These are phyloP conservation scores for Cokeromyces recurvatus DNA, from an alignment of 371 early-diverging fungal genomes.

Conservation along the genomic window DNA sequence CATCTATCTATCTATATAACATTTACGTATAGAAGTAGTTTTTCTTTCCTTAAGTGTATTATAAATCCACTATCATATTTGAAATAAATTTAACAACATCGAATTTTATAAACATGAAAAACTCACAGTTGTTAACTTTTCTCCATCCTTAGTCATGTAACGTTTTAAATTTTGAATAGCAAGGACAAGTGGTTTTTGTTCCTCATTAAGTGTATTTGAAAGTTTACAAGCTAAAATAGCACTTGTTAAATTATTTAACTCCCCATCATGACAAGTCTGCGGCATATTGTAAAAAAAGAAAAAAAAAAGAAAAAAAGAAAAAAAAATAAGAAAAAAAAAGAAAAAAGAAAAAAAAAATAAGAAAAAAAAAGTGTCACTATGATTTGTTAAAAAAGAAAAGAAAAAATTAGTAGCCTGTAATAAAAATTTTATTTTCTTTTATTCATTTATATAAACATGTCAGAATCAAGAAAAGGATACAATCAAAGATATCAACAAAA, in stretches of 20 bases:
- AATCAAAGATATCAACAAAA: no score
- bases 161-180: conserved; percentile 20
- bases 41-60: conserved; percentile 11
- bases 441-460: no score
- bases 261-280: background rate
- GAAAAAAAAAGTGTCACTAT: background rate
- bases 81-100: no score
- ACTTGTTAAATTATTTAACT: conserved; percentile 4
- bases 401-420: background rate
- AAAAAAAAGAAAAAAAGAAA: no score
- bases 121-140: conserved; percentile 15
- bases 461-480: no score
- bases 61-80: conserved; percentile 18
- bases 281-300: conserved; percentile 1
- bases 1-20: background rate
- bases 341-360: background rate
- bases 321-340: background rate
- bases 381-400: background rate
- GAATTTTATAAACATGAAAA: no score
- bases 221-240: conserved; percentile 7
- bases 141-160: conserved; percentile 7
- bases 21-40: background rate
- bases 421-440: background rate
- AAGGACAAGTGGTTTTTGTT: conserved; percentile 14
- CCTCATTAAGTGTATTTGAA: conserved; percentile 2